Base-by-base conservation (phyloP, 2,329 filamentous ascomycete species). In the Penicillium sp. region DNA sequence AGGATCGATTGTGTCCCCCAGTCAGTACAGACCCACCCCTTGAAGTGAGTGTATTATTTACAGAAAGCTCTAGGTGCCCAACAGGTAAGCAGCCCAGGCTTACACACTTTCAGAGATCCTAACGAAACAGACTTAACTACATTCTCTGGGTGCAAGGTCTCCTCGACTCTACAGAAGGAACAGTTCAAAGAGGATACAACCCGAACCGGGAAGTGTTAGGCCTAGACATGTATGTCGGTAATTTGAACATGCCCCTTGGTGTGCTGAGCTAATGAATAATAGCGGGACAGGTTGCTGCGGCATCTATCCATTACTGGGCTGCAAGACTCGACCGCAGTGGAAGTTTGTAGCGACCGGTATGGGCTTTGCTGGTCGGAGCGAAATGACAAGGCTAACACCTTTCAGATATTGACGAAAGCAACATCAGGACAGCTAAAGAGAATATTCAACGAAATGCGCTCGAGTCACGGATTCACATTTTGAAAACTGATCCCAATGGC, bases 251-350 rank as follows among this genome's bases (percentile, higher is more conserved):
- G 22, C 41, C 33, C 29, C 48, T 21, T 53, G 3, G 13, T 27
- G 11, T 14, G 6, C 16, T 22, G 31, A 27, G 35, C 64, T 69
- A 47, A 68, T 50, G 37, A 19, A 35, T 27, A 44, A 9, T 47
- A 86, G 84, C 60, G 95, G 95, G 41, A 96, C 92, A 1, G 95
- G 95, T 2, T 90, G 93, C 16, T 96, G 91, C 64, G 89, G 89
- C 66, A 96, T 99, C 65, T 99, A 98, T 70, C 89, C 93, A 2
- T 82, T 98, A 1, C 81, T 99, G 1, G 91, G 87, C 21, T 90
- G 89, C 64, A 74, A 80, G 0, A 84, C 89, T 57, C 82, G 90
- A 1, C 81, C 84, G 1, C 75, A 72, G 3, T 98, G 93, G 93
- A 81, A 76, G 2, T 92, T 93, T 62, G 72, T 87, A 31, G 90